Percentiles rank a stretch among this genome's conserved stretches.
These are phyloP conservation scores for Tremella mesenterica DNA, from an alignment of 768 basidiomycete species.

Conservation along the genomic window DNA sequence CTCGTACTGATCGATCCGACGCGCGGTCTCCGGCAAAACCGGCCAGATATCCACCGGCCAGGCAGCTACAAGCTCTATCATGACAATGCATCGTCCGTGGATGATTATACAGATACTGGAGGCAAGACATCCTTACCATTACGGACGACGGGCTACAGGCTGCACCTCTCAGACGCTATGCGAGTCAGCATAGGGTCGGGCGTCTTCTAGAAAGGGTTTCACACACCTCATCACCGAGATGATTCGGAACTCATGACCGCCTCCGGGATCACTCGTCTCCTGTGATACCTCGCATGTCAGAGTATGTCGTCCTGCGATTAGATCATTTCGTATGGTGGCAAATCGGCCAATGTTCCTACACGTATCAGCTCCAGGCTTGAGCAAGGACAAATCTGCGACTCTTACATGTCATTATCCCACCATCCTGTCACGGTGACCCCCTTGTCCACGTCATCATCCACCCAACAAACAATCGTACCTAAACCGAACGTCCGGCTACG, in stretches of 20 bases:
- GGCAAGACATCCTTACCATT: too few species aligned
- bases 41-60: too few species aligned
- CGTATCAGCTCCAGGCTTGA: background rate
- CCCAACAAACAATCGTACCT: slow-evolving; percentile 39
- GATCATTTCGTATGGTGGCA: slow-evolving; percentile 15
- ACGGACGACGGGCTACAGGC: too few species aligned
- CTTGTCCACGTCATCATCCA: slow-evolving; percentile 23
- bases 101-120: too few species aligned
- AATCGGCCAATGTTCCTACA: slow-evolving; percentile 21
- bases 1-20: too few species aligned
- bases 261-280: slow-evolving; percentile 32
- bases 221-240: slow-evolving; percentile 41
- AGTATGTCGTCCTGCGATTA: slow-evolving; percentile 27
- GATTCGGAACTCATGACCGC: slow-evolving; percentile 37
- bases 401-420: slow-evolving; percentile 40
- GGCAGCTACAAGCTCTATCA: too few species aligned
- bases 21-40: too few species aligned
- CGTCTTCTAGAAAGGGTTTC: too few species aligned
- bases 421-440: slow-evolving; percentile 30
- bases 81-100: too few species aligned
- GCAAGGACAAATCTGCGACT: background rate
- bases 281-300: slow-evolving; percentile 34
- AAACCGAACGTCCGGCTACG: slow-evolving; percentile 37
- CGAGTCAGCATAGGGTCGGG: too few species aligned
- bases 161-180: too few species aligned